Percentiles rank a stretch among this genome's conserved stretches.
phyloP scores from a whole-genome alignment of 2,329 filamentous ascomycete genomes.

The Colletotrichum musae region DNA sequence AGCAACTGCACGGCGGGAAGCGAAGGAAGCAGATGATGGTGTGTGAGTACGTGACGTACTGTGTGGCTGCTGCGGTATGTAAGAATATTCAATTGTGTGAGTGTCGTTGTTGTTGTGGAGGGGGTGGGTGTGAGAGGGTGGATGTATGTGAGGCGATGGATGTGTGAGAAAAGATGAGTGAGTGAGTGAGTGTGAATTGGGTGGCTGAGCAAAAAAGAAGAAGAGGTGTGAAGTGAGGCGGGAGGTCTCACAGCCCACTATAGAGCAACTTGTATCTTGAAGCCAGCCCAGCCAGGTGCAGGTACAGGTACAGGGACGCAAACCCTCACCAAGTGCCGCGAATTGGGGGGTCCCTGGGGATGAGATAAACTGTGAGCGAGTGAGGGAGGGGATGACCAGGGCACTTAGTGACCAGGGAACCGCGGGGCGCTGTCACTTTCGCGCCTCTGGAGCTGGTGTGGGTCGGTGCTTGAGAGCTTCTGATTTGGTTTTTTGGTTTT shows the following conservation, averaged over 20 bases:
- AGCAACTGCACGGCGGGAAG: background rate
- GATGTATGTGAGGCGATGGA: background rate
- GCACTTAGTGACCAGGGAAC: slow-evolving; percentile 20
- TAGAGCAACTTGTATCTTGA: slow-evolving; percentile 3
- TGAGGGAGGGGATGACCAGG: background rate
- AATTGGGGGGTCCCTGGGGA: slow-evolving; percentile 2
- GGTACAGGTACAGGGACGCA: background rate
- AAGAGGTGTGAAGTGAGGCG: slow-evolving; percentile 23
- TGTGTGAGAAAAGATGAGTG: slow-evolving; percentile 11
- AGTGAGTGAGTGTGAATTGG: slow-evolving; percentile 13
- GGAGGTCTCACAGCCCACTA: slow-evolving; percentile 35
- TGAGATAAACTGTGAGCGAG: background rate
- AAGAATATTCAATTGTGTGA: too few species aligned
- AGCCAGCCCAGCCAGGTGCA: too few species aligned
- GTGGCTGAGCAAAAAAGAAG: slow-evolving; percentile 35
- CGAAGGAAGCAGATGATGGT: background rate
- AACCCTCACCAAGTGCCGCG: slow-evolving; percentile 22
- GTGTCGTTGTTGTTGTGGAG: background rate
- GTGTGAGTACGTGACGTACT: background rate
- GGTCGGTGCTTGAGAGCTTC: slow-evolving; percentile 14
- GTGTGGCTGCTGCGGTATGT: background rate
- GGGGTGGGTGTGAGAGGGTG: background rate
- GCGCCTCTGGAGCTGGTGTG: slow-evolving; percentile 26
- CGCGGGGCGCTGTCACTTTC: slow-evolving; percentile 24
- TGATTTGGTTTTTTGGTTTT: background rate